A percentile compares a stretch with the other conserved stretches of the same genome.
phyloP scores from a whole-genome alignment of 164 flowering plant genomes.

The Tetrastigma voinierianum region DNA sequence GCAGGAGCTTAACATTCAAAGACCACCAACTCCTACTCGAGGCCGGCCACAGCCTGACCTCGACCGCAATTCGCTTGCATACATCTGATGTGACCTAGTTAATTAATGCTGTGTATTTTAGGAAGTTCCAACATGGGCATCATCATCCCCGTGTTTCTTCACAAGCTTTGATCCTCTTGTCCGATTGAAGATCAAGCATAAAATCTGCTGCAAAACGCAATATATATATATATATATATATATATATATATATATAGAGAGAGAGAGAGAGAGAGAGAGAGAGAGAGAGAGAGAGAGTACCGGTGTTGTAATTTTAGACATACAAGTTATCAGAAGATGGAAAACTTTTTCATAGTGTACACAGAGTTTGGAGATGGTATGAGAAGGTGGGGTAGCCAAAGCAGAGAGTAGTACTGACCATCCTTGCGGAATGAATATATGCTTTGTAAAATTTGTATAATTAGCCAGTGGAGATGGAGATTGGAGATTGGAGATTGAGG shows the following conservation, averaged over 20 bases:
- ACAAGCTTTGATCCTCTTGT: not conserved
- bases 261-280: too few relatives aligned
- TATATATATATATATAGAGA: too few relatives aligned
- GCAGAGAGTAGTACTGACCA: not conserved
- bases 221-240: too few relatives aligned
- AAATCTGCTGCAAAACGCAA: not conserved
- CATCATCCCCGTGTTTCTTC: not conserved
- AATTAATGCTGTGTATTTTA: conserved; percentile 3
- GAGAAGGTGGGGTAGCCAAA: conserved; percentile 13
- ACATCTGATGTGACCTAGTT: conserved; percentile 43
- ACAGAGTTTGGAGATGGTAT: conserved; percentile 8
- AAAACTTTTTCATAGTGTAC: conserved; percentile 6
- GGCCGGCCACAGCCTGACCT: conserved; percentile 93
- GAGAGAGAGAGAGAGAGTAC: too few relatives aligned
- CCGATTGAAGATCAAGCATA: not conserved
- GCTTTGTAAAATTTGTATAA: conserved; percentile 14
- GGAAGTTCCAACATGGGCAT: not conserved
- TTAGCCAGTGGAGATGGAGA: conserved; percentile 4
- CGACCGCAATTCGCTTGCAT: conserved; percentile 89
- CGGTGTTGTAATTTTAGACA: conserved; percentile 9
- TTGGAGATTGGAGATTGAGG: not conserved
- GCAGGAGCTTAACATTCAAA: conserved; percentile 94
- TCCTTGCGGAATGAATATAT: not conserved
- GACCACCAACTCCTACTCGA: conserved; percentile 97
- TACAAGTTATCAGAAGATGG: conserved; percentile 4